Conservation (phyloP, 164 flowering plant species). For the Umbilicus rupestris region DNA sequence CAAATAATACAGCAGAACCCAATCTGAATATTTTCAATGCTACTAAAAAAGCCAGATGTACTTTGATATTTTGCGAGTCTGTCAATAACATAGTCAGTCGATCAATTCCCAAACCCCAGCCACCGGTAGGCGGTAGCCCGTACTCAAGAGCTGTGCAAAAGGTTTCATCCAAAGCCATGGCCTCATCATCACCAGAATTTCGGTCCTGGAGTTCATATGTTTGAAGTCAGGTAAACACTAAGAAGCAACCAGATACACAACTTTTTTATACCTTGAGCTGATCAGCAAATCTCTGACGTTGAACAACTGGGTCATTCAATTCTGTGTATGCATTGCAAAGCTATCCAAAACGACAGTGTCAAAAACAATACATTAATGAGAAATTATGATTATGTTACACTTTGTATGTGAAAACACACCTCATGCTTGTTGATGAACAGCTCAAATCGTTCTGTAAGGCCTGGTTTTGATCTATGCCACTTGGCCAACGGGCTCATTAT, state of each 20-base stretch:
- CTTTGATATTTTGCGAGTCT: conserved; percentile 95
- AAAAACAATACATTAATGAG: not conserved
- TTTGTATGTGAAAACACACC: conserved; percentile 23
- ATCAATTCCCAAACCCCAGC: conserved; percentile 98
- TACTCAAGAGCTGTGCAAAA: conserved; percentile 86
- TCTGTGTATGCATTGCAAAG: conserved; percentile 96
- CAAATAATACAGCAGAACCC: not conserved
- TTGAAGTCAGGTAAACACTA: not conserved
- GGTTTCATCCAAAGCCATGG: conserved; percentile 91
- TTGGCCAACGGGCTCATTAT: conserved; percentile 98
- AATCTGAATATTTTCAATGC: not conserved
- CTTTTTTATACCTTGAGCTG: conserved; percentile 68
- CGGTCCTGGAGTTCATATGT: conserved; percentile 54
- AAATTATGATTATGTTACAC: not conserved
- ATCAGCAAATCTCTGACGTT: conserved; percentile 82
- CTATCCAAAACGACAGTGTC: conserved; percentile 22
- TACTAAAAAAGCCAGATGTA: conserved; percentile 15
- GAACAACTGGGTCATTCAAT: conserved; percentile 92
- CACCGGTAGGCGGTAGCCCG: conserved; percentile 95
- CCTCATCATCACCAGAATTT: conserved; percentile 96
- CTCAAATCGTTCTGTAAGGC: conserved; percentile 90
- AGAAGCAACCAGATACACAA: not conserved
- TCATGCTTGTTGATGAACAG: conserved; percentile 87
- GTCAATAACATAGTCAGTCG: conserved; percentile 80
- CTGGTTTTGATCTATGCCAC: conserved; percentile 80